Conservation (phyloP, 805 yeast genomes). For the Cyberlindnera xylosilytica region DNA sequence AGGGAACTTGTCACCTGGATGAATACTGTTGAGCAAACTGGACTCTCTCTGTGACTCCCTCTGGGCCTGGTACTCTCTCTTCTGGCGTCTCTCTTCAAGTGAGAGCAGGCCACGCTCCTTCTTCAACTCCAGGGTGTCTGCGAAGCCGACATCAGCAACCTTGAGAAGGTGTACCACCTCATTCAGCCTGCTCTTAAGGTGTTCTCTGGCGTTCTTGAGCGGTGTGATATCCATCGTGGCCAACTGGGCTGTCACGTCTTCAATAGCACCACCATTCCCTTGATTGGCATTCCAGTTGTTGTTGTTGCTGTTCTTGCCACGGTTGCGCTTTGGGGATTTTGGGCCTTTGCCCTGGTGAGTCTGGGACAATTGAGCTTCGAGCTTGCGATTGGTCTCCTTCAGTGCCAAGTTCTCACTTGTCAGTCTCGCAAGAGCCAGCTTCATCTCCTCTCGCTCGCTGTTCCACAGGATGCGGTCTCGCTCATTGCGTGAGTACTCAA, state of each 20-base stretch:
- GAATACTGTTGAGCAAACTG: too few relatives aligned
- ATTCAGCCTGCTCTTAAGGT: slow-evolving; percentile 26
- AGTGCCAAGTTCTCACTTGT: slow-evolving; percentile 51
- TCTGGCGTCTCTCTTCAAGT: slow-evolving; percentile 2
- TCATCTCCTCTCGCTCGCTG: slow-evolving; percentile 59
- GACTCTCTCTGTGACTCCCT: too few relatives aligned
- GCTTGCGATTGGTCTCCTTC: slow-evolving; percentile 10
- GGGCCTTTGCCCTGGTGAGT: neutral
- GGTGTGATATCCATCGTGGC: slow-evolving; percentile 12
- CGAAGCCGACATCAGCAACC: slow-evolving; percentile 8
- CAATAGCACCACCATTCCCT: neutral
- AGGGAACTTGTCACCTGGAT: neutral
- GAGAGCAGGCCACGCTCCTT: slow-evolving; percentile 12
- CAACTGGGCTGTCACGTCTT: neutral
- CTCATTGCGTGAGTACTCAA: slow-evolving; percentile 60
- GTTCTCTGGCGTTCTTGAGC: slow-evolving; percentile 25
- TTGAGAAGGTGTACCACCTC: slow-evolving; percentile 29
- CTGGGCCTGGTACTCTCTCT: slow-evolving; percentile 1
- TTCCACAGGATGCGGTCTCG: slow-evolving; percentile 60
- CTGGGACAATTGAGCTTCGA: slow-evolving; percentile 6
- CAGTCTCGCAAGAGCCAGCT: slow-evolving; percentile 44
- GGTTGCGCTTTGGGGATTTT: neutral
- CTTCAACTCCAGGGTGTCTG: slow-evolving; percentile 11
- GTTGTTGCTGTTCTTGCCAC: neutral
- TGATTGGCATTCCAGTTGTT: neutral